Conservation (phyloP, 1,284 basidiomycete species). For the Ceratobasidium sp. region DNA sequence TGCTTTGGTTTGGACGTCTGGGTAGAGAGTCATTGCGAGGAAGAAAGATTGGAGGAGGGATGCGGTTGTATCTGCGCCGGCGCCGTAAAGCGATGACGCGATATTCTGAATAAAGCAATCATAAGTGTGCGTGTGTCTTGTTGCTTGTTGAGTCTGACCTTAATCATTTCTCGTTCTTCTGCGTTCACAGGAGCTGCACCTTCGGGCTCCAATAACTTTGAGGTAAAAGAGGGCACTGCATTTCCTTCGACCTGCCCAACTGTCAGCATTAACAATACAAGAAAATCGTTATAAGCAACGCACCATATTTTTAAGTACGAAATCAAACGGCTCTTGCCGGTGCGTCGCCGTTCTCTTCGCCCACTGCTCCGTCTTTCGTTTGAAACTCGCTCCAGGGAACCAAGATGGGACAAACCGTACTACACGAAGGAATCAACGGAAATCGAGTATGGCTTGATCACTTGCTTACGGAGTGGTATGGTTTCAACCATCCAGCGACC, state of each 20-base stretch:
- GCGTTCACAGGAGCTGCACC: background rate
- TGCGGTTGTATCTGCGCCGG: slow-evolving; percentile 49
- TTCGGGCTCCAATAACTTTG: slow-evolving; percentile 27
- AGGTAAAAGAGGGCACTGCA: slow-evolving; percentile 37
- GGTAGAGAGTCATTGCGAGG: slow-evolving; percentile 56
- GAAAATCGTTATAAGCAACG: no score
- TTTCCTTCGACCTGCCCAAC: slow-evolving; percentile 23
- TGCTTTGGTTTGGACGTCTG: slow-evolving; percentile 57
- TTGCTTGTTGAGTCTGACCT: background rate
- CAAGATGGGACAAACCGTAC: slow-evolving; percentile 47
- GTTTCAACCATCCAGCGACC: slow-evolving; percentile 44
- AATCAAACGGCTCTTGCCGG: slow-evolving; percentile 38
- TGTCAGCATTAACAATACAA: no score
- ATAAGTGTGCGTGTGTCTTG: background rate
- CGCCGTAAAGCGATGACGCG: slow-evolving; percentile 22
- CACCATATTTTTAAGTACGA: slow-evolving; percentile 33
- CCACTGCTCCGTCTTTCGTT: slow-evolving; percentile 37
- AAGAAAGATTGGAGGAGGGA: slow-evolving; percentile 51
- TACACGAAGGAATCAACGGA: background rate
- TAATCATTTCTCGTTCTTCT: slow-evolving; percentile 27
- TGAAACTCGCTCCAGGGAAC: slow-evolving; percentile 46
- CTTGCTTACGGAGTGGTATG: slow-evolving; percentile 38
- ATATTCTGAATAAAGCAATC: slow-evolving; percentile 2
- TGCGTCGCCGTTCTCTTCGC: slow-evolving; percentile 28
- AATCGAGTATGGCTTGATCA: no score